Evolutionary conservation across 805 yeast genomes (phyloP), one percentile per base, ranked within the genome.

Genomic region (Pichia eremophila): DNA sequence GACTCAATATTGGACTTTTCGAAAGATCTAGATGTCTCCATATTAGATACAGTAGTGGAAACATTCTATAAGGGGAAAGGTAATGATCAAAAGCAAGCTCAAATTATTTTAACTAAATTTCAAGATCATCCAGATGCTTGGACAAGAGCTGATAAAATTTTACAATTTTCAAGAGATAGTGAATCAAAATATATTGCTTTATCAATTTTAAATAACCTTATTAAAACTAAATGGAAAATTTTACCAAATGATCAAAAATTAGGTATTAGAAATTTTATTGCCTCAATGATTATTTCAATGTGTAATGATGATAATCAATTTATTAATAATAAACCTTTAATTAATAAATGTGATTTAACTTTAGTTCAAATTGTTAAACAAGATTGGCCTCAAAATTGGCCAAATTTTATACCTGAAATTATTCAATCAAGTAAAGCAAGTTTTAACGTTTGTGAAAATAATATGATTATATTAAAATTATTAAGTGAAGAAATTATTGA

Each of bases 321-420:
- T 61, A 75, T 73, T 44, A 67, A 75, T 39, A 88, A 88, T 61
- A 83, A 82, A 59, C 81, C 96, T 19, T 74, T 93, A 60, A 87
- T 93, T 61, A 87, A 85, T 70, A 93, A 93, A 66, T 89, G 90
- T 58, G 96, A 93, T 68, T 74, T 93, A 60, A 91, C 98, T 15
- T 72, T 93, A 59, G 99, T 93, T 36, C 95, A 90, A 61, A 83
- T 93, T 45, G 78, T 93, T 60, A 93, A 93, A 61, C 98, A 93
- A 68, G 99, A 93, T 64, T 93, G 99, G 99, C 99, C 99, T 34
- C 87, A 83, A 57, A 85, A 90, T 64, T 93, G 99, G 99, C 98
- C 98, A 18, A 85, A 83, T 58, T 93, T 93, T 60, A 85, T 93
- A 44, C 96, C 96, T 17, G 99, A 93, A 64, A 78, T 93, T 48